Evolutionary conservation across 495 filamentous ascomycete species (phyloP).

Genomic region (Penicillium taxi): DNA sequence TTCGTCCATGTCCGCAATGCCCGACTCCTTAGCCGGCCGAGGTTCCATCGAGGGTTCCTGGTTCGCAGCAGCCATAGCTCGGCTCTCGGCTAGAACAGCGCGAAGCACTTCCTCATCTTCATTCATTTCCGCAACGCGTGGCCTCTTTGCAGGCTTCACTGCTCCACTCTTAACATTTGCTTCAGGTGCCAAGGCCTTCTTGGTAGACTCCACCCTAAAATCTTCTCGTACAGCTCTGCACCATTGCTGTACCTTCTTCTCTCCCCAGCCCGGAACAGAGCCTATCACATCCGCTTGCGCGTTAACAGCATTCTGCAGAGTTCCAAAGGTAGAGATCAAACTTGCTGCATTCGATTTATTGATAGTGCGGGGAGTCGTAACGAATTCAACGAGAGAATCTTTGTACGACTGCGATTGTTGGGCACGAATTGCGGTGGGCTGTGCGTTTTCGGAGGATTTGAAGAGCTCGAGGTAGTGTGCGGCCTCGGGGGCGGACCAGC

Average conservation of each 20-base stretch:
- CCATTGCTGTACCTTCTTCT: constrained; percentile 88
- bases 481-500: constrained; percentile 89
- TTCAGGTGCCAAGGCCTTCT: constrained; percentile 39
- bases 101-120: constrained; percentile 16
- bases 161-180: constrained; percentile 4
- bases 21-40: constrained; percentile 14
- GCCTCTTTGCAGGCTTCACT: constrained; percentile 22
- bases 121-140: constrained; percentile 26
- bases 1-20: constrained; percentile 24
- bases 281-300: constrained; percentile 76
- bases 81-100: constrained; percentile 13
- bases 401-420: constrained; percentile 74
- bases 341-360: constrained; percentile 92
- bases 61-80: constrained; percentile 1
- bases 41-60: neutral
- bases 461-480: constrained; percentile 88
- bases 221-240: constrained; percentile 71
- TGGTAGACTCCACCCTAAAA: constrained; percentile 65
- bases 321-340: constrained; percentile 82
- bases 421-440: constrained; percentile 70
- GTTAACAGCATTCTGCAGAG: constrained; percentile 76
- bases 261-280: constrained; percentile 82
- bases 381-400: constrained; percentile 88
- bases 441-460: constrained; percentile 84
- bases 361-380: constrained; percentile 79